Conservation (phyloP, 2,329 filamentous ascomycete species). For the Thyridium curvatum region DNA sequence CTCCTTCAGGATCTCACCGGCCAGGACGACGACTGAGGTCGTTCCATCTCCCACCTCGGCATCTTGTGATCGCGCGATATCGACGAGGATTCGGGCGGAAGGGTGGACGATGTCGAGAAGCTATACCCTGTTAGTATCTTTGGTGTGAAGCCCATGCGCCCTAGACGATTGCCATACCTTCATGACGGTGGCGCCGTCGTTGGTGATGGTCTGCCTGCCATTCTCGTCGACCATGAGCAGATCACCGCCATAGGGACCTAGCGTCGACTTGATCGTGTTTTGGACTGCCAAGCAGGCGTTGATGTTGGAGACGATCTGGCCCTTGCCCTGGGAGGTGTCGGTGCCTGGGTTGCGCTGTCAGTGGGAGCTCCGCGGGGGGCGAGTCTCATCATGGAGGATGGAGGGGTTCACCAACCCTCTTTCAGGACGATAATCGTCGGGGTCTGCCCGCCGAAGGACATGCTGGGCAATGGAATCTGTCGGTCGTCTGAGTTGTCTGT, state of each 20-base stretch:
- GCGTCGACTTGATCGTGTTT: slow-evolving; percentile 88
- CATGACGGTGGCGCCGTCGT: slow-evolving; percentile 98
- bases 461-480: too few species aligned
- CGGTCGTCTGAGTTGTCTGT: neutral
- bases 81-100: slow-evolving; percentile 91
- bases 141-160: neutral
- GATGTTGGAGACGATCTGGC: slow-evolving; percentile 96
- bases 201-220: slow-evolving; percentile 95
- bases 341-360: slow-evolving; percentile 57
- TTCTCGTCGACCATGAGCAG: slow-evolving; percentile 93
- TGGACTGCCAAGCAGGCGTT: slow-evolving; percentile 97
- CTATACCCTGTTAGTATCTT: slow-evolving; percentile 33
- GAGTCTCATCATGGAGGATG: slow-evolving; percentile 15
- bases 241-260: slow-evolving; percentile 95
- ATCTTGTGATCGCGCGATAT: slow-evolving; percentile 98
- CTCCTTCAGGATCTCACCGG: slow-evolving; percentile 97
- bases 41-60: slow-evolving; percentile 98
- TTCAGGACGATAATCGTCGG: slow-evolving; percentile 97
- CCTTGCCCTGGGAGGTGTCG: slow-evolving; percentile 94
- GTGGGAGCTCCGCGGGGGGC: slow-evolving; percentile 15
- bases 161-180: slow-evolving; percentile 54
- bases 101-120: slow-evolving; percentile 98
- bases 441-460: slow-evolving; percentile 97
- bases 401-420: slow-evolving; percentile 64
- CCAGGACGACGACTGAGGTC: slow-evolving; percentile 92